A percentile compares a stretch with the other conserved stretches of the same genome.
These are phyloP conservation scores for Guadua angustifolia DNA, from an alignment of 176 grass and related monocot species.

Conservation along the genomic window DNA sequence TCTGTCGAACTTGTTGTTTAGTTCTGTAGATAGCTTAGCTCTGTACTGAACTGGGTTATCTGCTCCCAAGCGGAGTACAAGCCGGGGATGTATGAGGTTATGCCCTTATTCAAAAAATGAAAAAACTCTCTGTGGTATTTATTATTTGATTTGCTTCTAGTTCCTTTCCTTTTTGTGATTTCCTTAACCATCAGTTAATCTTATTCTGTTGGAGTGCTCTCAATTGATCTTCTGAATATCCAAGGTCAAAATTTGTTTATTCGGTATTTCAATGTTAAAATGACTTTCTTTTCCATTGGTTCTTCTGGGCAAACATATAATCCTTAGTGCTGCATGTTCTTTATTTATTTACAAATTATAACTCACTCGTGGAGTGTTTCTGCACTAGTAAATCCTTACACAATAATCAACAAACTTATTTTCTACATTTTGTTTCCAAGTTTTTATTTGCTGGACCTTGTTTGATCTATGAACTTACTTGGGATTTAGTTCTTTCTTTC, in stretches of 20 bases:
- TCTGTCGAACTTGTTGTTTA: too few relatives aligned
- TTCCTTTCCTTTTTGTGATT: constrained; percentile 3
- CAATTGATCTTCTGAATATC: constrained; percentile 6
- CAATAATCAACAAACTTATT: not conserved
- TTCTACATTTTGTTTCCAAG: not conserved
- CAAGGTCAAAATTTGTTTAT: not conserved
- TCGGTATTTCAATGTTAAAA: not conserved
- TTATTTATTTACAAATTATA: not conserved
- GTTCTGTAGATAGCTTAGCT: too few relatives aligned
- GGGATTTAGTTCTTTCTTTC: not conserved
- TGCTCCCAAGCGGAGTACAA: too few relatives aligned
- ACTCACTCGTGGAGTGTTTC: not conserved
- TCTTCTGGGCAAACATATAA: not conserved
- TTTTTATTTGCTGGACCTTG: not conserved
- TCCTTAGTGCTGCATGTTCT: not conserved
- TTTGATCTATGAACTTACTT: not conserved
- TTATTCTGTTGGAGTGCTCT: constrained; percentile 1
- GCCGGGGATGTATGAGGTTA: too few relatives aligned
- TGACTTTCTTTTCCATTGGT: constrained; percentile 4
- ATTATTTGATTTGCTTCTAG: not conserved
- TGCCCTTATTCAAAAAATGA: too few relatives aligned
- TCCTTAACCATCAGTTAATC: constrained; percentile 14
- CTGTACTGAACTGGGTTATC: too few relatives aligned
- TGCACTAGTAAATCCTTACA: not conserved
- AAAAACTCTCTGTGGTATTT: not conserved